phyloP scores from a whole-genome alignment of 2,329 filamentous ascomycete species.

The Graphilbum fragrans region DNA sequence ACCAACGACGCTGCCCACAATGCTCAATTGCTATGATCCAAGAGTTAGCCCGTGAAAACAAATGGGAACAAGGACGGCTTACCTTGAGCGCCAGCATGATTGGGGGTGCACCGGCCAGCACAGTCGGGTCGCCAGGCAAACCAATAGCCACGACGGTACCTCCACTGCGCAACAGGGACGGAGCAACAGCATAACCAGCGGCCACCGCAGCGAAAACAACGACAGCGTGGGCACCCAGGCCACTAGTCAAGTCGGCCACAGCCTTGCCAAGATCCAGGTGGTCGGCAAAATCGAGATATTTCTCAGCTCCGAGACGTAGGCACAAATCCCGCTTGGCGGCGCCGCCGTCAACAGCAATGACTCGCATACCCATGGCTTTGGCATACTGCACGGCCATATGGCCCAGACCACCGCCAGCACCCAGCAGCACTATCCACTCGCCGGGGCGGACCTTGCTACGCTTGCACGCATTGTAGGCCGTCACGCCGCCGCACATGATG shows the following conservation, averaged over 20 bases:
- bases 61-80: background rate
- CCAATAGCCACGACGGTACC: conserved; percentile 82
- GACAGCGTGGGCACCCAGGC: conserved; percentile 82
- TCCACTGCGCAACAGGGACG: conserved; percentile 69
- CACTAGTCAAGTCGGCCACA: conserved; percentile 61
- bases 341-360: conserved; percentile 9
- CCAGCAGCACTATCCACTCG: conserved; percentile 8
- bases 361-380: conserved; percentile 8
- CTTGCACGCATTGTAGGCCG: conserved; percentile 8
- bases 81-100: conserved; percentile 7
- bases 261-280: conserved; percentile 38
- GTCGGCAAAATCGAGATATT: conserved; percentile 58
- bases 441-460: conserved; percentile 5
- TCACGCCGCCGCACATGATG: conserved; percentile 13
- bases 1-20: conserved; percentile 9
- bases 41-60: background rate
- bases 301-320: conserved; percentile 8
- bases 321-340: conserved; percentile 6
- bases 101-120: conserved; percentile 5
- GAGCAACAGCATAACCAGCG: conserved; percentile 89
- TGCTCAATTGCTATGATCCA: conserved; percentile 3
- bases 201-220: conserved; percentile 76
- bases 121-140: conserved; percentile 58
- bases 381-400: conserved; percentile 11
- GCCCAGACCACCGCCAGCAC: conserved; percentile 21